Base-by-base conservation (phyloP, 2,329 filamentous ascomycete species). In the Botrytis tulipae region DNA sequence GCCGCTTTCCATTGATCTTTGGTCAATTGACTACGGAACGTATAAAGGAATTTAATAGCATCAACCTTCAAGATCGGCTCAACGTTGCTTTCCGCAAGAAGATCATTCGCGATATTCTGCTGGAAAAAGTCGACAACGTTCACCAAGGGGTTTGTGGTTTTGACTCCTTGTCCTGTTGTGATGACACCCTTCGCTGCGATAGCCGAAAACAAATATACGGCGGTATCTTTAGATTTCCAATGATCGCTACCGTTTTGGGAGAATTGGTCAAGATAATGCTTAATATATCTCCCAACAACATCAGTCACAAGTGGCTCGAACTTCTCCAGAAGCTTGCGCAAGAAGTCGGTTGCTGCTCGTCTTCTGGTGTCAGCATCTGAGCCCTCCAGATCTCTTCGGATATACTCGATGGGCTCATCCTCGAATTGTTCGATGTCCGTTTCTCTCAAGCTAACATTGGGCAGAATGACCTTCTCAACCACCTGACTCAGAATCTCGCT, bases 341-440 rank as follows among this genome's bases (percentile, higher is more conserved):
- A 84, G 84, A 99, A 99, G 82, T 98, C 96, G 0, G 95, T 98
- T 0, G 97, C 95, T 59, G 96, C 95, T 79, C 96, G 89, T 77
- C 96, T 88, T 80, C 96, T 88, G 1, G 96, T 99, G 81, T 98
- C 96, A 72, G 92, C 97, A 82, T 99, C 96, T 2, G 96, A 98
- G 10, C 96, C 96, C 82, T 99, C 96, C 66, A 99, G 86, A 82
- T 99, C 96, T 79, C 94, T 89, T 76, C 96, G 89, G 80, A 99
- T 99, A 81, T 97, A 99, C 82, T 99, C 96, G 77, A 99, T 99
- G 0, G 96, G 96, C 84, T 99, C 97, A 81, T 99, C 97, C 81
- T 99, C 96, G 78, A 99, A 98, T 77, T 97, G 88, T 82, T 99
- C 96, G 72, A 97, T 88, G 77, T 99, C 97, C 0, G 95, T 96